Evolutionary conservation across 2,329 filamentous ascomycete genomes (phyloP).

Genomic region (Pseudopithomyces maydicus): DNA sequence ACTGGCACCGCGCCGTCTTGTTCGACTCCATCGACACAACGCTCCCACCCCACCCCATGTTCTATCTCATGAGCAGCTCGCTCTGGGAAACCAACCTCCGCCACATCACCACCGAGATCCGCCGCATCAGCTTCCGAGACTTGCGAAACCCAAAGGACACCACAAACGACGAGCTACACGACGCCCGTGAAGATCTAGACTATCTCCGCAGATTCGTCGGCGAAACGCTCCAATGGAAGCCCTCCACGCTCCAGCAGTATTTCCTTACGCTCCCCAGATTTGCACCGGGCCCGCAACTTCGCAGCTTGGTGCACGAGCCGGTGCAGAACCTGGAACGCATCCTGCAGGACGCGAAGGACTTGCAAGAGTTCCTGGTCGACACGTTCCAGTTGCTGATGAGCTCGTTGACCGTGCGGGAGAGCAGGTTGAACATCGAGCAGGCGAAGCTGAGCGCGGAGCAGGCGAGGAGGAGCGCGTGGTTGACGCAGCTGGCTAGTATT

Average conservation of each 20-base stretch:
- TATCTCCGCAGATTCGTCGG: too few species aligned
- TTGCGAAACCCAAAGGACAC: background rate
- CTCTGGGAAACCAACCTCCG: constrained; percentile 3
- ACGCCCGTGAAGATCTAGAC: background rate
- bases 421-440: constrained; percentile 17
- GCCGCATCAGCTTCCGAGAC: background rate
- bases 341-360: too few species aligned
- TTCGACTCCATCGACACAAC: too few species aligned
- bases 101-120: background rate
- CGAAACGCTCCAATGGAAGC: too few species aligned
- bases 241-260: background rate
- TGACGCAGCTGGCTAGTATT: constrained; percentile 4
- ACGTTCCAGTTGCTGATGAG: constrained; percentile 26
- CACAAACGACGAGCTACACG: background rate
- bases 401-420: constrained; percentile 23
- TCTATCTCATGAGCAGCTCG: background rate
- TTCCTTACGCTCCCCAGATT: constrained; percentile 4
- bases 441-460: constrained; percentile 7
- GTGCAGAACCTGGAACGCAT: too few species aligned
- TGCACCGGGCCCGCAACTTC: too few species aligned
- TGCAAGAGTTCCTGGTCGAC: constrained; percentile 27
- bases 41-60: too few species aligned
- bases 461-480: background rate
- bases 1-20: too few species aligned
- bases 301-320: too few species aligned